Evolutionary conservation across 768 basidiomycete genomes (phyloP), one percentile per base, ranked within the genome.

Genomic region (Aureoboletus auriporus): DNA sequence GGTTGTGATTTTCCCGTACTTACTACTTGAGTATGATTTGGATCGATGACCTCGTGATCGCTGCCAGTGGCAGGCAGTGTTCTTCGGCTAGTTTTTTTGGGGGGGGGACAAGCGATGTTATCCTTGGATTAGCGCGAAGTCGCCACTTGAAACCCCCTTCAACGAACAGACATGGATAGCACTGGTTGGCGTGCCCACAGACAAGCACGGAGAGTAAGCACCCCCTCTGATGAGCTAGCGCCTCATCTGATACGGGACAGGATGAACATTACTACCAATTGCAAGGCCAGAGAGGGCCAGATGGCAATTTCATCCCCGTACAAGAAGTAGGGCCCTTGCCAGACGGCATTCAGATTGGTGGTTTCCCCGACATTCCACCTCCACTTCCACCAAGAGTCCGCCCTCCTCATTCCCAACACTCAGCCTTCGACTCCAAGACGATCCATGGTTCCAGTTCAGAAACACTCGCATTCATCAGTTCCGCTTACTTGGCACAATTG

Each of bases 111-210:
- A 23, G 20, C 20, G 20, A 23, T n/a, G n/a, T n/a, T n/a, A n/a
- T 23, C 20, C 4, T 23, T 23, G 20, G 20, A 23, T n/a, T n/a
- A n/a, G n/a, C n/a, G n/a, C n/a, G n/a, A n/a, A n/a, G n/a, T n/a
- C 20, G 20, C 20, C 2, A 23, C 31, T 5, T 33, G 31, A 33
- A 13, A 4, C 31, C 13, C 9, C 31, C 10, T 13, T 13, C 10
- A 47, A 35, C 36, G 30, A 28, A 34, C 31, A 35, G 46, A 16
- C 39, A 89, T 91, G 87, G 89, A 90, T 62, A 81, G 77, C 49
- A 70, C 81, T 46, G 90, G 89, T 48, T 91, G 89, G 88, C 78
- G 77, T 56, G 86, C 87, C 31, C 73, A 74, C 13, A 76, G 80
- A 44, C 76, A 77, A 52, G 89, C 83, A 3, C 69, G 76, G 44